Evolutionary conservation across 2,329 filamentous ascomycete genomes (phyloP).

Genomic region (Elsinoe necatrix): DNA sequence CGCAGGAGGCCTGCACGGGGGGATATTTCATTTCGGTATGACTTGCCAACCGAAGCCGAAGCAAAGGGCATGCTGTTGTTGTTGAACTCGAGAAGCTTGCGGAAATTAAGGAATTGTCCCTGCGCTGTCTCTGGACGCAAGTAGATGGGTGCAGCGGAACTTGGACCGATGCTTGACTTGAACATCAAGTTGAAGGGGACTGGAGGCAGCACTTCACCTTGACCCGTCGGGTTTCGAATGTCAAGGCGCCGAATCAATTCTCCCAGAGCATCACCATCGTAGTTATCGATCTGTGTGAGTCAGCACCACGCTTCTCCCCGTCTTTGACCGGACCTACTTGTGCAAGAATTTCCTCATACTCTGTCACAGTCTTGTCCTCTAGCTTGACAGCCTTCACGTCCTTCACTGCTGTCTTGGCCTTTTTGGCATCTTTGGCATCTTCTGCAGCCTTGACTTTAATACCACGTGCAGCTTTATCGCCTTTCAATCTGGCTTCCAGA

Average conservation of each 20-base stretch:
- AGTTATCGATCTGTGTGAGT: too few relatives aligned
- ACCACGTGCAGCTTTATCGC: too few relatives aligned
- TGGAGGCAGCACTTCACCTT: conserved; percentile 69
- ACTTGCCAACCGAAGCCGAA: conserved; percentile 93
- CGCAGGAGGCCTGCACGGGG: conserved; percentile 83
- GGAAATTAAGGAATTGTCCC: conserved; percentile 95
- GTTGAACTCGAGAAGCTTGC: conserved; percentile 94
- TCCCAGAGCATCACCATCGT: conserved; percentile 74
- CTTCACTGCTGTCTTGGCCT: too few relatives aligned
- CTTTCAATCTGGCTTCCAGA: too few relatives aligned
- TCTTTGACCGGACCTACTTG: too few relatives aligned
- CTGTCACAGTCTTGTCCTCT: conserved; percentile 75
- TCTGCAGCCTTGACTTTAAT: too few relatives aligned
- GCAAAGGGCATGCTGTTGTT: conserved; percentile 93
- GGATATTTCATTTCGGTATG: conserved; percentile 96
- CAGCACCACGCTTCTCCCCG: too few relatives aligned
- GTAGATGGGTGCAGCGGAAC: conserved; percentile 76
- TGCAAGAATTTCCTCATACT: conserved; percentile 62
- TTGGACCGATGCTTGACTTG: conserved; percentile 87
- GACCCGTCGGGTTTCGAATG: conserved; percentile 77
- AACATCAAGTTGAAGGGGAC: conserved; percentile 99
- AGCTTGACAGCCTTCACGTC: too few relatives aligned
- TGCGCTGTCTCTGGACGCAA: conserved; percentile 92
- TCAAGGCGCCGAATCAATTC: conserved; percentile 83
- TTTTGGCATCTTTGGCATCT: too few relatives aligned